phyloP scores from a whole-genome alignment of 2,329 filamentous ascomycete genomes.

The Trichothecium roseum region DNA sequence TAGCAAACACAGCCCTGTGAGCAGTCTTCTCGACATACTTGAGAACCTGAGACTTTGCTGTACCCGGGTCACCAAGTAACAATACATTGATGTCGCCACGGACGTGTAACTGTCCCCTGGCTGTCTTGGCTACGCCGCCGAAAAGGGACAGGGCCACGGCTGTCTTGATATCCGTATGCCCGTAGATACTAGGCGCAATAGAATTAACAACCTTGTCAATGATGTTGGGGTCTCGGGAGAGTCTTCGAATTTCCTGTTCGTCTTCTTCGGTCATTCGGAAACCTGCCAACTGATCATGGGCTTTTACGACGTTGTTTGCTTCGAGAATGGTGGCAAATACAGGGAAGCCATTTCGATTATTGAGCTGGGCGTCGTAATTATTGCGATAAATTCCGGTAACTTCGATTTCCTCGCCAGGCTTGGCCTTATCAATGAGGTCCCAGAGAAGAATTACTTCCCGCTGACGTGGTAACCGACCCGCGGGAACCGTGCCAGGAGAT shows the following conservation, averaged over 20 bases:
- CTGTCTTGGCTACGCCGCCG: conserved; percentile 83
- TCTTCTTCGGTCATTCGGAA: conserved; percentile 94
- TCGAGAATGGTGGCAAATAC: conserved; percentile 97
- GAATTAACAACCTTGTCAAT: conserved; percentile 88
- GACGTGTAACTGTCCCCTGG: conserved; percentile 81
- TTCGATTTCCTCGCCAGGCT: conserved; percentile 96
- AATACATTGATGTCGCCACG: conserved; percentile 97
- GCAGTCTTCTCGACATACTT: conserved; percentile 98
- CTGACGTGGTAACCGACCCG: conserved; percentile 84
- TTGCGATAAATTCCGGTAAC: conserved; percentile 96
- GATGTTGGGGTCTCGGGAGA: conserved; percentile 85
- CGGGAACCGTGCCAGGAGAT: conserved; percentile 91
- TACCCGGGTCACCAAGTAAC: conserved; percentile 91
- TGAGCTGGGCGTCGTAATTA: conserved; percentile 94
- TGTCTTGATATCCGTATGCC: conserved; percentile 94
- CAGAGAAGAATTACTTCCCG: conserved; percentile 92
- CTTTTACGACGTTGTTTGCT: conserved; percentile 94
- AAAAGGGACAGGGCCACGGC: conserved; percentile 90
- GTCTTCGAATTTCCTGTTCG: conserved; percentile 75
- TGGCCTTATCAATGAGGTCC: conserved; percentile 93
- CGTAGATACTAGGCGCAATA: conserved; percentile 95
- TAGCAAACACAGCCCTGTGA: conserved; percentile 93
- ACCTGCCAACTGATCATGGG: conserved; percentile 92
- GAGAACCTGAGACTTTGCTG: conserved; percentile 92
- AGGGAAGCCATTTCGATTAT: conserved; percentile 97